Evolutionary conservation across 2,329 filamentous ascomycete genomes (phyloP), one percentile per base, ranked within the genome.

Genomic region (Fusarium goolgardi): DNA sequence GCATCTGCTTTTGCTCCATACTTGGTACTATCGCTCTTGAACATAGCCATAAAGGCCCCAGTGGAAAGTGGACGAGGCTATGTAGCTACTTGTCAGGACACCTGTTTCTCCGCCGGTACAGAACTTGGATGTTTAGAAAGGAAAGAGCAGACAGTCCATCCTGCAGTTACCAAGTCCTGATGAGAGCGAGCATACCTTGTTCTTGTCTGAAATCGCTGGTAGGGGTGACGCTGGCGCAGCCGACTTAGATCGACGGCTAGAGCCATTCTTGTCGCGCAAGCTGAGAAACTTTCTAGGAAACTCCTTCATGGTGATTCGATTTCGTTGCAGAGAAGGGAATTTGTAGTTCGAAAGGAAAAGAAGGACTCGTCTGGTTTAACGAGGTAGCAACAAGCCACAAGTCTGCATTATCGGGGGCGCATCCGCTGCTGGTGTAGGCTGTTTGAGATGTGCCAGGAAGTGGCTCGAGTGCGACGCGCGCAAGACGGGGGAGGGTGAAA

Each of bases 261-360:
- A 70, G 62, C 80, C 82, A 77, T 83, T 84, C 79, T 87, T 93
- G 73, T 92, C 91, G 70, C 90, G 87, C 71, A 90, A 83, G 78
- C 87, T 91, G 63, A 92, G 87, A 76, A 93, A 89, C 73, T 90
- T 88, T 75, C 86, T 88, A 49, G 84, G 84, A 62, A 85, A 79
- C 67, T 82, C 79, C 78, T 85, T 87, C 83, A 87, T 87, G 75
- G 70, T 83, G 75, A 63, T 68, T 52, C 32, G 44, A 29, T 64
- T 44, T 45, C 15, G 32, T 21, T 40, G 41, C 21, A 53, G 31
- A 44, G 54, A 31, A 37, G n/a, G 15, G 23, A 21, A 27, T 41
- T 41, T 31, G 37, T 47, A 43, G 47, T 53, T 54, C 47, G 56
- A 46, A 61, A 53, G 46, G 44, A 63, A 56, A 34, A 32, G 44